phyloP scores from a whole-genome alignment of 768 basidiomycete species.

The Daedaleopsis sinensis region DNA sequence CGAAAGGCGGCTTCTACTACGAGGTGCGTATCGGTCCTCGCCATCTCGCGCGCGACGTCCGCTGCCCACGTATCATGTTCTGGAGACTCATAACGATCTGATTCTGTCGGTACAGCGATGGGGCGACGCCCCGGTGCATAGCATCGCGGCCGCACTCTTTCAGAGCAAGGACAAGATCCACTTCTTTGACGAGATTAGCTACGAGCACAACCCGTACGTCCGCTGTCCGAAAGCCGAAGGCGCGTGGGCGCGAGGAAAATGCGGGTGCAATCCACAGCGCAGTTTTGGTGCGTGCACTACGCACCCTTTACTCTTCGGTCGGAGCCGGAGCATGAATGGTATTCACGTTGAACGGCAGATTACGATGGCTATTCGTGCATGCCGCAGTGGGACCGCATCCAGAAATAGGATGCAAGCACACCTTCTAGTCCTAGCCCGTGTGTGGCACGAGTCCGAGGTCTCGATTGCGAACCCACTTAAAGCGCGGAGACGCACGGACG shows the following conservation, averaged over 20 bases:
- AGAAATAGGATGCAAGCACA: background rate
- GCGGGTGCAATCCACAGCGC: slow-evolving; percentile 49
- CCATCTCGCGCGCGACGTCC: background rate
- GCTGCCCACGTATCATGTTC: background rate
- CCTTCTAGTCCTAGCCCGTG: too few species aligned
- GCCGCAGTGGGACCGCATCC: slow-evolving; percentile 50
- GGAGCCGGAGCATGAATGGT: background rate
- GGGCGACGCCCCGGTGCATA: slow-evolving; percentile 53
- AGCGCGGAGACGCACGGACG: too few species aligned
- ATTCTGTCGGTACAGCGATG: slow-evolving; percentile 33
- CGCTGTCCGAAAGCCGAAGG: slow-evolving; percentile 46
- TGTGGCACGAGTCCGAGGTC: too few species aligned
- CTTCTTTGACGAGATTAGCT: slow-evolving; percentile 77
- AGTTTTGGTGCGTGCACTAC: slow-evolving; percentile 57
- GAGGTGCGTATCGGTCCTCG: slow-evolving; percentile 50
- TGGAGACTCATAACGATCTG: slow-evolving; percentile 17
- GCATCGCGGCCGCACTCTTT: slow-evolving; percentile 53
- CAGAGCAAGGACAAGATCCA: slow-evolving; percentile 61
- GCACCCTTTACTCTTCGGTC: background rate
- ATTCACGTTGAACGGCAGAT: slow-evolving; percentile 36
- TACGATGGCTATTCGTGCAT: slow-evolving; percentile 62
- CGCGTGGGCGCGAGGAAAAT: slow-evolving; percentile 45
- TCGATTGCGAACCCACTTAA: too few species aligned
- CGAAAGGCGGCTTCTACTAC: slow-evolving; percentile 88
- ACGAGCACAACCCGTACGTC: slow-evolving; percentile 56